A percentile compares a stretch with the other conserved stretches of the same genome.
Evolutionary conservation across 257 asterid genomes (phyloP).

Genomic region (Nicotiana tomentosiformis): DNA sequence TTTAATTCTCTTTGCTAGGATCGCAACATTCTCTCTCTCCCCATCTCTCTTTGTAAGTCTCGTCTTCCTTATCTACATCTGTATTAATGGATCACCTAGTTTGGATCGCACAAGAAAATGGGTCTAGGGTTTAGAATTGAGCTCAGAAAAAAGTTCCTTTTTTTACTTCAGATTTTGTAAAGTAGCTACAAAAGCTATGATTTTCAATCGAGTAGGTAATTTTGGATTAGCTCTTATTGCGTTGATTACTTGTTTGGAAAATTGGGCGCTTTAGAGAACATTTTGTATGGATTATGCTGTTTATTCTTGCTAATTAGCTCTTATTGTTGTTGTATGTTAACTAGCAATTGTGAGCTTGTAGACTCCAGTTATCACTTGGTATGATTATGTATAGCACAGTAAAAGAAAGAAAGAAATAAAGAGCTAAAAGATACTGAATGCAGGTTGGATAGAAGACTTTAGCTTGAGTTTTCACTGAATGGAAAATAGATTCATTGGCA

Average conservation of each 20-base stretch:
- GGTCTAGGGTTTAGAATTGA: neutral
- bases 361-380: neutral
- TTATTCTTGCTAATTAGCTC: neutral
- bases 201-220: neutral
- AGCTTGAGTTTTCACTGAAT: neutral
- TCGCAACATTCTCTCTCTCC: neutral
- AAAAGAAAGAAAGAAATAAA: neutral
- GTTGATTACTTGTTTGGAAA: neutral
- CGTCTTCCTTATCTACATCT: neutral
- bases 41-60: neutral
- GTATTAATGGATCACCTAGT: neutral
- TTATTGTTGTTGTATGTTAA: neutral
- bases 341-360: neutral
- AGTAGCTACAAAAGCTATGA: neutral
- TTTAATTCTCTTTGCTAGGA: neutral
- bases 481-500: neutral
- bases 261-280: neutral
- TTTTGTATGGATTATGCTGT: neutral
- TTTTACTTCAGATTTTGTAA: neutral
- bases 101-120: neutral
- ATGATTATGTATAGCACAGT: neutral
- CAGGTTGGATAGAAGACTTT: neutral
- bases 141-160: neutral
- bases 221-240: neutral
- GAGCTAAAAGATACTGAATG: neutral